Evolutionary conservation across 2,329 filamentous ascomycete genomes (phyloP).

Genomic region (Apiospora arundinis): DNA sequence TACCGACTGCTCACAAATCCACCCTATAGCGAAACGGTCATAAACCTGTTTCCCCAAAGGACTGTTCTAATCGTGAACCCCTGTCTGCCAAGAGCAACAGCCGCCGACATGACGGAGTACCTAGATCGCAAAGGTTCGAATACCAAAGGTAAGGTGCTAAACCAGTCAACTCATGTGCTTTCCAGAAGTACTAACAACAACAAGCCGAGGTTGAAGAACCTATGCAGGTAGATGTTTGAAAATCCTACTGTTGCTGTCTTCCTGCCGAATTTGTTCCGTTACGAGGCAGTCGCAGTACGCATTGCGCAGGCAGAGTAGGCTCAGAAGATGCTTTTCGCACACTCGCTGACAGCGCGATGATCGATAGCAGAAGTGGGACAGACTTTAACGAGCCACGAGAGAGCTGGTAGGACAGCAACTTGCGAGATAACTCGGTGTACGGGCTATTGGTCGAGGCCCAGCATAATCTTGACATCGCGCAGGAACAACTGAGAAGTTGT

Average conservation of each 20-base stretch:
- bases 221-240: neutral
- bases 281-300: too few species aligned
- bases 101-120: constrained; percentile 31
- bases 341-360: neutral
- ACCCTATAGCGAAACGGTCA: constrained; percentile 29
- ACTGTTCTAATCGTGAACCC: constrained; percentile 32
- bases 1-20: constrained; percentile 26
- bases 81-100: constrained; percentile 29
- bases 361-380: too few species aligned
- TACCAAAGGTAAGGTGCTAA: neutral
- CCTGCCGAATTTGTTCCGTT: too few species aligned
- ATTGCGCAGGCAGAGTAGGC: neutral
- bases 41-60: constrained; percentile 30
- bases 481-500: neutral
- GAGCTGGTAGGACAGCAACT: too few species aligned
- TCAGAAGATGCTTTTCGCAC: neutral
- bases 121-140: neutral
- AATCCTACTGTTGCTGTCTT: neutral
- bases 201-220: neutral
- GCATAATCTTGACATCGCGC: neutral
- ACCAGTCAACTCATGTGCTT: neutral
- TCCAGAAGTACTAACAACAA: neutral
- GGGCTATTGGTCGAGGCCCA: too few species aligned
- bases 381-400: too few species aligned
- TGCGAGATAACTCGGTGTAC: too few species aligned